Evolutionary conservation across 2,329 filamentous ascomycete species (phyloP).

Genomic region (Fusarium phyllophilum): DNA sequence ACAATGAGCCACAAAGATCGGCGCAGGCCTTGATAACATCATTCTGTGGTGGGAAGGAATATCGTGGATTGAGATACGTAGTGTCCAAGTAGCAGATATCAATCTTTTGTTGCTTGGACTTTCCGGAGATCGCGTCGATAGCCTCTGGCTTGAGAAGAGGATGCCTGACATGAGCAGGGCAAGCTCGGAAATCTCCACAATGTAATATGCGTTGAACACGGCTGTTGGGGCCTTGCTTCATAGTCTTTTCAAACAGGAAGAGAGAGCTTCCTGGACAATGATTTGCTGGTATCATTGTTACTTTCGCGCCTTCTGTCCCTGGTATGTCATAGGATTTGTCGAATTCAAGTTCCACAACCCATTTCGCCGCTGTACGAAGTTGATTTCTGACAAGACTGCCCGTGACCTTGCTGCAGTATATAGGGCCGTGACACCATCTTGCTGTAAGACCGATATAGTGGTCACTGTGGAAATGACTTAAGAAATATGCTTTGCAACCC

Average conservation of each 20-base stretch:
- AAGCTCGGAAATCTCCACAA: slow-evolving; percentile 95
- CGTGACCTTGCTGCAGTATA: slow-evolving; percentile 95
- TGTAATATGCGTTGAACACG: slow-evolving; percentile 85
- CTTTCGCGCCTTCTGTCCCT: slow-evolving; percentile 81
- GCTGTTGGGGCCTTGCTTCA: slow-evolving; percentile 67
- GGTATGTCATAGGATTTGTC: slow-evolving; percentile 83
- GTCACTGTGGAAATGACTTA: slow-evolving; percentile 98
- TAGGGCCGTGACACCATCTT: slow-evolving; percentile 91
- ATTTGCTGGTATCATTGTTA: slow-evolving; percentile 96
- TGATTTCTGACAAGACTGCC: slow-evolving; percentile 89
- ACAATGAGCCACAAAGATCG: slow-evolving; percentile 83
- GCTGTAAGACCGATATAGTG: slow-evolving; percentile 93
- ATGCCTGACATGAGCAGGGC: slow-evolving; percentile 83
- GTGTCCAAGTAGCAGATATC: slow-evolving; percentile 98
- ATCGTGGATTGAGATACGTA: slow-evolving; percentile 94
- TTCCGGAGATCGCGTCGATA: slow-evolving; percentile 75
- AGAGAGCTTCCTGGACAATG: slow-evolving; percentile 96
- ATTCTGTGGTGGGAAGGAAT: slow-evolving; percentile 89
- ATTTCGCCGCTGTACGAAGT: slow-evolving; percentile 85
- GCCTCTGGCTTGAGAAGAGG: slow-evolving; percentile 81
- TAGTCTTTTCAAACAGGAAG: slow-evolving; percentile 87
- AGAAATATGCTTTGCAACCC: slow-evolving; percentile 92
- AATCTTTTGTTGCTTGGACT: slow-evolving; percentile 82
- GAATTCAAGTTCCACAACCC: slow-evolving; percentile 86
- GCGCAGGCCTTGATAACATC: slow-evolving; percentile 90